Evolutionary conservation across 2,329 filamentous ascomycete genomes (phyloP).

Genomic region (Rhinocladiella mackenziei): DNA sequence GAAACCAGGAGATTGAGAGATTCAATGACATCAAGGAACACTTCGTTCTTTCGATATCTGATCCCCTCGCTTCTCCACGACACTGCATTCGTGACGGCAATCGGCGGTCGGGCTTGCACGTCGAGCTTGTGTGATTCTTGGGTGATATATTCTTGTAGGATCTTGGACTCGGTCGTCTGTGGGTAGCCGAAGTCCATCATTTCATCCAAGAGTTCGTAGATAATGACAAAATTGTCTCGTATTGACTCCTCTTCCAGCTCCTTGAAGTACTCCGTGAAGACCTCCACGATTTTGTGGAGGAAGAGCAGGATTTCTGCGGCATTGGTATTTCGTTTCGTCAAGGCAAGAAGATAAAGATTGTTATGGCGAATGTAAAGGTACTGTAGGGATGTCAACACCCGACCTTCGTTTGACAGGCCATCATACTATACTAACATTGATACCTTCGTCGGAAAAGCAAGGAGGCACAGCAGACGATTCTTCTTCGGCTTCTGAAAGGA

Average conservation of each 20-base stretch:
- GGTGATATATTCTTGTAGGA: conserved; percentile 97
- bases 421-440: conserved; percentile 68
- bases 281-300: conserved; percentile 95
- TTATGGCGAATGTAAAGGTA: conserved; percentile 99
- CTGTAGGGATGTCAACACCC: conserved; percentile 42
- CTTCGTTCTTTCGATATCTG: conserved; percentile 97
- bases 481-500: conserved; percentile 97
- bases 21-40: conserved; percentile 96
- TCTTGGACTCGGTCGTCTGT: conserved; percentile 97
- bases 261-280: conserved; percentile 99
- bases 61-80: conserved; percentile 98
- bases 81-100: conserved; percentile 96
- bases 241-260: conserved; percentile 98
- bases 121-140: conserved; percentile 99
- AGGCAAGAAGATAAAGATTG: conserved; percentile 94
- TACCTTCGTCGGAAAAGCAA: conserved; percentile 97
- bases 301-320: conserved; percentile 97
- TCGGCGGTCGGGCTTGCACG: conserved; percentile 89
- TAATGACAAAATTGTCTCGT: conserved; percentile 98
- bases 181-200: conserved; percentile 99
- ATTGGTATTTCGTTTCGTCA: conserved; percentile 98
- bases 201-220: conserved; percentile 96
- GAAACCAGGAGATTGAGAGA: conserved; percentile 94
- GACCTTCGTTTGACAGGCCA: neutral
- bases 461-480: conserved; percentile 95